Evolutionary conservation across 306 rosid genomes (phyloP), one percentile per base, ranked within the genome.

Genomic region (Canavalia gladiata): DNA sequence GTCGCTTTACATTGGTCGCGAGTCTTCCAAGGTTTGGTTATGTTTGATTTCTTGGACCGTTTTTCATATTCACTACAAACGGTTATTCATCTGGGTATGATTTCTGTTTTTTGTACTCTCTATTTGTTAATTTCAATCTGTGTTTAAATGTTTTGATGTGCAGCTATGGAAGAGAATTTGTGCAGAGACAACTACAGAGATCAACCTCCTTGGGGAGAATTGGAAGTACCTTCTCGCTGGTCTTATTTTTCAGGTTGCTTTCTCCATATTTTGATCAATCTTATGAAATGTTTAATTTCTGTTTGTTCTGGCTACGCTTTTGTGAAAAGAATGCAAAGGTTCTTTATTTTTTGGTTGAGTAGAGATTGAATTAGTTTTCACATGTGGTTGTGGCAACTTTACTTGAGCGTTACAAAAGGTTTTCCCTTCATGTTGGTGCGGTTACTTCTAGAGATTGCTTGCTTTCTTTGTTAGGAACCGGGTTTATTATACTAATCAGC

Each of bases 1-100:
- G 97, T 82, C 96, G 79, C 83, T 90, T 87, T 96, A 93, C 91
- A 88, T 96, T 89, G 92, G 97, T 83, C 99, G 97, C 86, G 98
- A 96, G 88, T 86, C 98, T 66, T 93, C 99, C 33, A 96, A 96
- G 99, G 98, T 84, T 18, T 77, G 64, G 76, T 69, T 51, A 2
- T 43, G 34, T 37, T 18, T 51, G 79, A 72, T 45, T 5, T 55
- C 29, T 37, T 84, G 80, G 13, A n/a, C 56, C 0, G 35, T 62
- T 81, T 70, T n/a, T 30, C 1, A 56, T 51, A 11, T 75, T 69
- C 25, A 12, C 4, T 57, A 7, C 39, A 57, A 50, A 45, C 6
- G 54, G 18, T 83, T 80, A 25, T 74, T 57, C 46, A 33, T 78
- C 37, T 58, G 76, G 28, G 10, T 49, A 5, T n/a, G 8, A 10